These are phyloP conservation scores for Sphenostylis stenocarpa DNA, from an alignment of 306 rosid genomes.

Conservation along the genomic window DNA sequence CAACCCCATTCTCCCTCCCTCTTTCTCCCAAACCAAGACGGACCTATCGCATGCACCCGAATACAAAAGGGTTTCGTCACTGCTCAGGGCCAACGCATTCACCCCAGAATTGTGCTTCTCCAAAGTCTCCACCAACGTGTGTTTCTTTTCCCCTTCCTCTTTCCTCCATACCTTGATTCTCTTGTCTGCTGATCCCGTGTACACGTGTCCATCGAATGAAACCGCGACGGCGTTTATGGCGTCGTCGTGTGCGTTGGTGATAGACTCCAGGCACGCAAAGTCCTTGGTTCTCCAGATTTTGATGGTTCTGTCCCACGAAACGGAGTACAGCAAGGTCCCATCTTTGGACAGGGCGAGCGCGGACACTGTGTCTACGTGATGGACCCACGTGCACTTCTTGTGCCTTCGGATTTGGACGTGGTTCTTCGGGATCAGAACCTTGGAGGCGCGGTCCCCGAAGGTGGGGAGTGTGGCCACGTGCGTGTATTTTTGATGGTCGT, in stretches of 20 bases:
- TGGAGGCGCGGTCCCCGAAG: slow-evolving; percentile 70
- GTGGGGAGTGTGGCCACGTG: slow-evolving; percentile 82
- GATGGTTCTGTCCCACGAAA: slow-evolving; percentile 89
- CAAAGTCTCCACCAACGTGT: slow-evolving; percentile 44
- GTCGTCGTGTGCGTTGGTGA: slow-evolving; percentile 72
- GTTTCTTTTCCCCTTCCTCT: slow-evolving; percentile 45
- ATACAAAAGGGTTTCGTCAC: slow-evolving; percentile 55
- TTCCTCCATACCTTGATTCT: slow-evolving; percentile 76
- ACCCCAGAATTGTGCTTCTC: slow-evolving; percentile 83
- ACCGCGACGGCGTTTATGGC: slow-evolving; percentile 79
- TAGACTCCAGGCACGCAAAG: slow-evolving; percentile 80
- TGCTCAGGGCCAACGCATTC: slow-evolving; percentile 73
- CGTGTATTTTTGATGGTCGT: slow-evolving; percentile 44
- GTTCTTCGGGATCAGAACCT: slow-evolving; percentile 60
- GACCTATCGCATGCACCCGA: slow-evolving; percentile 89
- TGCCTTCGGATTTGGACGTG: slow-evolving; percentile 80
- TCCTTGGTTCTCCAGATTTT: slow-evolving; percentile 78
- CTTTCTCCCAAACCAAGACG: slow-evolving; percentile 77
- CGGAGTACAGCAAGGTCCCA: slow-evolving; percentile 67
- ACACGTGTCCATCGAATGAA: slow-evolving; percentile 57
- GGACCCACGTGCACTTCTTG: slow-evolving; percentile 86
- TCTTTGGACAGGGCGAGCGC: slow-evolving; percentile 73
- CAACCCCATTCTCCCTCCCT: slow-evolving; percentile 45
- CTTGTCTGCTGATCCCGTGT: slow-evolving; percentile 86
- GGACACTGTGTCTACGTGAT: slow-evolving; percentile 86